Conservation (phyloP, 179 eudicot genomes). For the Vitellaria paradoxa region DNA sequence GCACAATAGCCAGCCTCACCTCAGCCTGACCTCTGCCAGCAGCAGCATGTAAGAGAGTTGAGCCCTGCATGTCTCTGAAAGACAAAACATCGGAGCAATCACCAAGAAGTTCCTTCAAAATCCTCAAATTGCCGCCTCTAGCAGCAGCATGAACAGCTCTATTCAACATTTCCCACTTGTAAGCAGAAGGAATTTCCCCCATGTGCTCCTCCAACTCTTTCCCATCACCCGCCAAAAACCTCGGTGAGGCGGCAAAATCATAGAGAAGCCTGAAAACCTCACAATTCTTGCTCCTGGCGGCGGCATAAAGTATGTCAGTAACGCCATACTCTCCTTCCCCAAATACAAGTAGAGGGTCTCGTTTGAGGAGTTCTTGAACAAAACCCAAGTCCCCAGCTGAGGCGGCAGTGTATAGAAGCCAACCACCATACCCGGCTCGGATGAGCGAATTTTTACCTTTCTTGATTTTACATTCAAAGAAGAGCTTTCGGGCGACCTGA, state of each 20-base stretch:
- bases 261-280: slow-evolving; percentile 68
- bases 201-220: slow-evolving; percentile 35
- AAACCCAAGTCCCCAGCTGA: slow-evolving; percentile 82
- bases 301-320: slow-evolving; percentile 85
- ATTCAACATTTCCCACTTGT: slow-evolving; percentile 74
- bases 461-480: slow-evolving; percentile 48
- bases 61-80: slow-evolving; percentile 63
- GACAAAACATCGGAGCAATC: slow-evolving; percentile 59
- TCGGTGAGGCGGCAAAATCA: slow-evolving; percentile 60
- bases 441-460: slow-evolving; percentile 56
- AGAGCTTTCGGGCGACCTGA: slow-evolving; percentile 56
- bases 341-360: slow-evolving; percentile 74
- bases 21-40: slow-evolving; percentile 89
- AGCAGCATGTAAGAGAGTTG: slow-evolving; percentile 83
- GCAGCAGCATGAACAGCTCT: slow-evolving; percentile 91
- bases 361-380: slow-evolving; percentile 46
- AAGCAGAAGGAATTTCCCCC: slow-evolving; percentile 56
- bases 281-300: slow-evolving; percentile 66
- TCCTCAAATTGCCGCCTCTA: slow-evolving; percentile 84
- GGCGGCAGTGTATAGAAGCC: slow-evolving; percentile 91
- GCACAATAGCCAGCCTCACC: slow-evolving; percentile 36
- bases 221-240: slow-evolving; percentile 44
- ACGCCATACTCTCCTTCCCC: slow-evolving; percentile 96
- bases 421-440: slow-evolving; percentile 80
- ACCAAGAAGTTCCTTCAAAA: slow-evolving; percentile 66